These are phyloP conservation scores for Erodium texanum DNA, from an alignment of 441 rosid genomes.

Conservation along the genomic window DNA sequence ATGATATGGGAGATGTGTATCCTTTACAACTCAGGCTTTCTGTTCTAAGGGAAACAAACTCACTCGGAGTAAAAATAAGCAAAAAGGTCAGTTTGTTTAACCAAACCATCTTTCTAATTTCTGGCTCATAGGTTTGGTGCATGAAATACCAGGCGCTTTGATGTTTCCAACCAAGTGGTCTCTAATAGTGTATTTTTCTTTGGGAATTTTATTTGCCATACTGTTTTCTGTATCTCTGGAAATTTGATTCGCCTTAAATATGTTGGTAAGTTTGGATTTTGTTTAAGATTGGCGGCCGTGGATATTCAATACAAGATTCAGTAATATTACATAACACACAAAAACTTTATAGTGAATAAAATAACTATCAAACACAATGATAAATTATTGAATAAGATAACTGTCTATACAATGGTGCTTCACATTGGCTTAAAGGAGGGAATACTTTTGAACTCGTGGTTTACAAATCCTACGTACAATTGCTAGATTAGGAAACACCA, in stretches of 20 bases:
- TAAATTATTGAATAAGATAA: too few relatives aligned
- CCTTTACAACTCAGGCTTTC: conserved; percentile 83
- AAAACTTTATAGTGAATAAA: too few relatives aligned
- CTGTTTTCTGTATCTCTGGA: background rate
- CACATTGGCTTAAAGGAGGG: too few relatives aligned
- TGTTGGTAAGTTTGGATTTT: too few relatives aligned
- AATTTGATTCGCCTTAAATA: background rate
- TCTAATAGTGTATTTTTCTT: background rate
- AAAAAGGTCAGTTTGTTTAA: conserved; percentile 55
- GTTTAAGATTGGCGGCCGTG: too few relatives aligned
- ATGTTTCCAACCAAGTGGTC: background rate
- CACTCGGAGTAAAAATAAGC: conserved; percentile 73
- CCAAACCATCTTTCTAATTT: conserved; percentile 16
- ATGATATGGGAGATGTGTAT: conserved; percentile 90
- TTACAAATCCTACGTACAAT: too few relatives aligned
- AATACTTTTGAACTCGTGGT: too few relatives aligned
- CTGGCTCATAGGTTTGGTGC: conserved; percentile 15
- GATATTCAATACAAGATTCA: too few relatives aligned
- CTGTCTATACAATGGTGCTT: too few relatives aligned
- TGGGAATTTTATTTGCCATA: background rate
- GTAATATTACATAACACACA: too few relatives aligned
- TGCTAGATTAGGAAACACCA: too few relatives aligned
- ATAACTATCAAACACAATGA: too few relatives aligned
- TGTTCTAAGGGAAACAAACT: conserved; percentile 51
- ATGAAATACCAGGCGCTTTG: background rate